A percentile compares a stretch with the other conserved stretches of the same genome.
These are phyloP conservation scores for Eimeria brunetti DNA, from an alignment of 169 alveolate genomes.

Conservation along the genomic window DNA sequence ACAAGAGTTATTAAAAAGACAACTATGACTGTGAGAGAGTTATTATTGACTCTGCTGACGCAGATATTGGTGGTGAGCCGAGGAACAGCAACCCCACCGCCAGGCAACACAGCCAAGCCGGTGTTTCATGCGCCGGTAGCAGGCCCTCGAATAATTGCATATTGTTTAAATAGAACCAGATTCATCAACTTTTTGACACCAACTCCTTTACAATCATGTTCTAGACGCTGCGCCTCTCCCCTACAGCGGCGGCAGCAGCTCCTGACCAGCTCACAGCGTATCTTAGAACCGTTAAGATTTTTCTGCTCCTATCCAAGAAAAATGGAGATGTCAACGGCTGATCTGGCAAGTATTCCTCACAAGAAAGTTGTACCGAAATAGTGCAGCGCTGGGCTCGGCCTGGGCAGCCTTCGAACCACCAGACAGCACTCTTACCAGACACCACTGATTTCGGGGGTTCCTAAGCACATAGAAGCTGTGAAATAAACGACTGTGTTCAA, in stretches of 20 bases:
- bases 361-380: neutral
- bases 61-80: neutral
- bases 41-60: neutral
- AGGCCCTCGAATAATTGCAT: neutral
- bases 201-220: neutral
- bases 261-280: neutral
- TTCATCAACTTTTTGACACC: neutral
- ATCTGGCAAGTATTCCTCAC: constrained; percentile 50
- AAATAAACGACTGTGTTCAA: neutral
- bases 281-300: too few species aligned
- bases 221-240: neutral
- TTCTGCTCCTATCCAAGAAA: neutral
- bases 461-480: neutral
- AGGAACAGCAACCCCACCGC: neutral
- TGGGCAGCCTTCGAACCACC: neutral
- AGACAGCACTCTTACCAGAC: neutral
- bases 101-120: neutral
- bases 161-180: neutral
- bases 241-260: neutral
- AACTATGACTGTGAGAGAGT: neutral
- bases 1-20: too few species aligned
- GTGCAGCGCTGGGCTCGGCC: neutral
- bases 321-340: neutral
- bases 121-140: neutral
- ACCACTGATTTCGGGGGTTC: neutral